Evolutionary conservation across 129 eudicot species (phyloP).

Genomic region (Centella asiatica): DNA sequence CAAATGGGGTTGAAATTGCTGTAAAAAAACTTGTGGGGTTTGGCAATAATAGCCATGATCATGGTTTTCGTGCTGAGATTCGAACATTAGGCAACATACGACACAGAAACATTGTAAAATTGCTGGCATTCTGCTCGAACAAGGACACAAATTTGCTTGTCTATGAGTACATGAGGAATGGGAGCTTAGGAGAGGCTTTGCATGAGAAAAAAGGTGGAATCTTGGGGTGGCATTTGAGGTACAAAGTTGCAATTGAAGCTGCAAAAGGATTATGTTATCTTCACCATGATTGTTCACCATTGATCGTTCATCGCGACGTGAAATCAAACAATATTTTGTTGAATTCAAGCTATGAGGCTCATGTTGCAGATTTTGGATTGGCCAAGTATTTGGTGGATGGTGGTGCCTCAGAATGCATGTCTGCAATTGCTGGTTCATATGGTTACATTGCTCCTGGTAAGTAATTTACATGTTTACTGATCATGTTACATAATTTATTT

Average conservation of each 20-base stretch:
- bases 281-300: slow-evolving; percentile 54
- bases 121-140: slow-evolving; percentile 49
- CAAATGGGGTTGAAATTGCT: slow-evolving; percentile 43
- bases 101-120: slow-evolving; percentile 46
- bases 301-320: slow-evolving; percentile 51
- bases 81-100: slow-evolving; percentile 47
- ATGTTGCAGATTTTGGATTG: slow-evolving; percentile 52
- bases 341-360: slow-evolving; percentile 39
- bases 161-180: slow-evolving; percentile 59
- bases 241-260: slow-evolving; percentile 40
- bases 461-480: not conserved
- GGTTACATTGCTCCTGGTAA: slow-evolving; percentile 67
- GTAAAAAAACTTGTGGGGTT: slow-evolving; percentile 41
- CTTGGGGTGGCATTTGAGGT: slow-evolving; percentile 47
- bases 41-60: slow-evolving; percentile 33
- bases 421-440: slow-evolving; percentile 55
- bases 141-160: slow-evolving; percentile 40
- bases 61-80: slow-evolving; percentile 48
- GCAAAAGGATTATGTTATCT: slow-evolving; percentile 53
- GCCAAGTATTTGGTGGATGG: slow-evolving; percentile 52
- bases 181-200: slow-evolving; percentile 51
- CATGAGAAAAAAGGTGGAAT: slow-evolving; percentile 43
- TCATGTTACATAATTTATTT: not conserved
- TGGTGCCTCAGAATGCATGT: slow-evolving; percentile 50
- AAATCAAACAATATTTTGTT: slow-evolving; percentile 49